A percentile compares a stretch with the other conserved stretches of the same genome.
Conservation (phyloP, 139 green algal species). For the Mychonastes homosphaera region DNA sequence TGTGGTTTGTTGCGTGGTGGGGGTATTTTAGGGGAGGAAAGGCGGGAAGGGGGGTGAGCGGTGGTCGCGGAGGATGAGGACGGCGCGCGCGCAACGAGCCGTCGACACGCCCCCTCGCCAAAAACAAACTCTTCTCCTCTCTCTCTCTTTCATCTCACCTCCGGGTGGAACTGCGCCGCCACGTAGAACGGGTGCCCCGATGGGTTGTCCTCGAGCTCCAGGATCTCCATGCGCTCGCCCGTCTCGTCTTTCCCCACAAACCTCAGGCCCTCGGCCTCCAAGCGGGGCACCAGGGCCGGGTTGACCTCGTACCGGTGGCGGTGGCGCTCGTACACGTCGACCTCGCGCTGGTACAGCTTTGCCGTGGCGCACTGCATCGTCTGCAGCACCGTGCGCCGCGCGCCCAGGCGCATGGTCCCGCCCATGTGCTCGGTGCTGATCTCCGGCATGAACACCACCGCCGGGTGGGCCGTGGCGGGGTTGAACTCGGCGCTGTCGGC, state of each 20-base stretch:
- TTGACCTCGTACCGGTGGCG: conserved; percentile 95
- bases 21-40: no score
- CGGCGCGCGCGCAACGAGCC: no score
- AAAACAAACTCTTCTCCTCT: no score
- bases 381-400: conserved; percentile 74
- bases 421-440: conserved; percentile 49
- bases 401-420: conserved; percentile 96
- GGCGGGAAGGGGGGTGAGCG: no score
- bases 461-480: conserved; percentile 55
- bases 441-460: conserved; percentile 98
- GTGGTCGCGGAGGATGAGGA: no score
- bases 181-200: conserved; percentile 81
- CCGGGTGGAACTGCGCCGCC: conserved; percentile 72
- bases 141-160: no score
- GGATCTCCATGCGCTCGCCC: conserved; percentile 91
- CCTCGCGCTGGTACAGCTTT: conserved; percentile 83
- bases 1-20: no score
- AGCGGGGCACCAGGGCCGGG: conserved; percentile 69
- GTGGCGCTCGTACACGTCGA: conserved; percentile 87
- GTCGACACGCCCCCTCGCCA: no score
- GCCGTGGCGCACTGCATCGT: conserved; percentile 80
- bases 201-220: conserved; percentile 65
- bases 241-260: conserved; percentile 94
- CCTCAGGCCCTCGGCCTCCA: conserved; percentile 67
- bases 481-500: conserved; percentile 91